Conservation (phyloP, 2,329 filamentous ascomycete genomes). For the Helicocarpus griseus region DNA sequence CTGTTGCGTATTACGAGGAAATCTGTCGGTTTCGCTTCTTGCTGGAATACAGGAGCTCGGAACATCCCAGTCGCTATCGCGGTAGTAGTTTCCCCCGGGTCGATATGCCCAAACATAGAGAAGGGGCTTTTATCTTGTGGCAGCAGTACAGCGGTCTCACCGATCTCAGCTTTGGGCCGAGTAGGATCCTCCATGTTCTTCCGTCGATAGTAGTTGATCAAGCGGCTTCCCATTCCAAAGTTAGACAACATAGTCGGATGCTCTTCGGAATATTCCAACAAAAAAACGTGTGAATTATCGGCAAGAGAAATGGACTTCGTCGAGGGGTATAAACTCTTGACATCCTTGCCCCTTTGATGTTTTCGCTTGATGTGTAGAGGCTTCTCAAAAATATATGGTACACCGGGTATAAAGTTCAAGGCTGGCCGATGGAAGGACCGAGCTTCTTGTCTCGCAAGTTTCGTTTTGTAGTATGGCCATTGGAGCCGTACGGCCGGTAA, state of each 20-base stretch:
- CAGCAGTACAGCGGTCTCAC: constrained; percentile 77
- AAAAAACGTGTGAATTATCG: constrained; percentile 78
- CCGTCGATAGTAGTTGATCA: constrained; percentile 94
- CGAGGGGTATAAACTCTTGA: constrained; percentile 66
- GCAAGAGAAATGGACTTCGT: constrained; percentile 76
- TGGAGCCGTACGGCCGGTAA: constrained; percentile 83
- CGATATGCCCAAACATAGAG: constrained; percentile 85
- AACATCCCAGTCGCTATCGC: constrained; percentile 95
- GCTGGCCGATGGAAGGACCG: constrained; percentile 76
- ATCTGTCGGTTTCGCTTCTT: constrained; percentile 66
- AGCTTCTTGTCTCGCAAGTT: constrained; percentile 60
- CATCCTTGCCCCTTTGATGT: constrained; percentile 67
- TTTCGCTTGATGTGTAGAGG: constrained; percentile 70
- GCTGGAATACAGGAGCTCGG: constrained; percentile 84
- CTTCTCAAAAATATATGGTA: constrained; percentile 62
- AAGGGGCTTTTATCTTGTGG: constrained; percentile 95
- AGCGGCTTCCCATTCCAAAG: constrained; percentile 91
- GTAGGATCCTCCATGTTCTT: constrained; percentile 68
- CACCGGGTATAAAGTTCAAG: constrained; percentile 61
- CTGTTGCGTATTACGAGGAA: constrained; percentile 78
- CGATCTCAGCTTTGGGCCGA: constrained; percentile 71
- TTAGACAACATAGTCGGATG: constrained; percentile 86
- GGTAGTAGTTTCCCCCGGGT: constrained; percentile 79
- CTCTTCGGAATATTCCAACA: constrained; percentile 95
- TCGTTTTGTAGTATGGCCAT: constrained; percentile 93